phyloP scores from a whole-genome alignment of 352 stramenopile species.

The Globisporangium camurandrum region DNA sequence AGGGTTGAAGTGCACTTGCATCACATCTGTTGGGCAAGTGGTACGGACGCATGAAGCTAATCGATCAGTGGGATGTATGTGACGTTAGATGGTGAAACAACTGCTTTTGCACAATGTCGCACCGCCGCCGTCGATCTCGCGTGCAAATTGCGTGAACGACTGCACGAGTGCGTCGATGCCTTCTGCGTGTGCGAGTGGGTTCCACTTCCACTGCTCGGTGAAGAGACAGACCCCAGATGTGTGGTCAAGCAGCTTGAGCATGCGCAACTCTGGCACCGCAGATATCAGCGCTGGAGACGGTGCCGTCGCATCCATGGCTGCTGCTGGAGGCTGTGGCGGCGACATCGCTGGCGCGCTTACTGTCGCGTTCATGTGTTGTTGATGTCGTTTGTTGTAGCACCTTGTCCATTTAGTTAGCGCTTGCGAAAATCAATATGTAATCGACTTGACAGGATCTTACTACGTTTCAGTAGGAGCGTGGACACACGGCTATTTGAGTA shows the following conservation, averaged over 20 bases:
- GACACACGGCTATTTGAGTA: no score
- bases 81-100: no score
- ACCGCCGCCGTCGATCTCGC: constrained; percentile 80
- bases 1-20: constrained; percentile 62
- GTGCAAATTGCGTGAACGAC: constrained; percentile 78
- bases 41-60: neutral
- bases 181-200: constrained; percentile 59
- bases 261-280: constrained; percentile 36
- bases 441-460: no score
- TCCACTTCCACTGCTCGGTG: constrained; percentile 77
- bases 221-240: constrained; percentile 67
- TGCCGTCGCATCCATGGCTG: neutral
- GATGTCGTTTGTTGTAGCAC: no score
- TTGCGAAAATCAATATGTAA: no score
- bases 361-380: neutral
- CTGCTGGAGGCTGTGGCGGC: neutral
- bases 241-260: constrained; percentile 69
- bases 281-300: neutral
- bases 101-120: no score
- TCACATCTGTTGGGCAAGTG: constrained; percentile 29
- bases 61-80: no score
- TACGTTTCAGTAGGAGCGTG: no score
- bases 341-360: neutral
- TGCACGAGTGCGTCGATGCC: constrained; percentile 72
- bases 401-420: no score